A percentile compares a stretch with the other conserved stretches of the same genome.
phyloP scores from a whole-genome alignment of 345 rosid species.

The Psidium guajava region DNA sequence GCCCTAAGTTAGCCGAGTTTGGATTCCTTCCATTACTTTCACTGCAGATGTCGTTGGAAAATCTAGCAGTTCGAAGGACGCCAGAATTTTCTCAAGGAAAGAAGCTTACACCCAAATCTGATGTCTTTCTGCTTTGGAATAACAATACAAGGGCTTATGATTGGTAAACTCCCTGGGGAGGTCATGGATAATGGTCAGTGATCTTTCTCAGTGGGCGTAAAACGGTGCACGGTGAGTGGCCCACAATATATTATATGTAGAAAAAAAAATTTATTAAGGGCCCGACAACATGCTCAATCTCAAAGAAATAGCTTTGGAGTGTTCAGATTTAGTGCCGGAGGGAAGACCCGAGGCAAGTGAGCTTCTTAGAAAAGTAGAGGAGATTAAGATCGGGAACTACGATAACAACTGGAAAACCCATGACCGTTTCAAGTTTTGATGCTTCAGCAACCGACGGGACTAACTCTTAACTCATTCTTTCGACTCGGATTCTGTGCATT shows the following conservation, averaged over 20 bases:
- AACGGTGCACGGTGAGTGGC: constrained; percentile 40
- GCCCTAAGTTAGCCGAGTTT: constrained; percentile 28
- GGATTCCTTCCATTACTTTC: constrained; percentile 38
- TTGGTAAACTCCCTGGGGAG: constrained; percentile 31
- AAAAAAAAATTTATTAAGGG: constrained; percentile 25
- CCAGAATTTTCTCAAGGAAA: constrained; percentile 38
- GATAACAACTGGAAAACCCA: background rate
- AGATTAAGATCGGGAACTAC: constrained; percentile 15
- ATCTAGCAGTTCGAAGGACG: constrained; percentile 22
- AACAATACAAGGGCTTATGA: constrained; percentile 33
- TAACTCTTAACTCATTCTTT: background rate
- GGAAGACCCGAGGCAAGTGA: constrained; percentile 36
- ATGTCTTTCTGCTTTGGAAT: constrained; percentile 53
- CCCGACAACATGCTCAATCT: constrained; percentile 40
- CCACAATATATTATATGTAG: constrained; percentile 43
- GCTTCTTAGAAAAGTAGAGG: constrained; percentile 27
- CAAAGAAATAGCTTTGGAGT: constrained; percentile 39
- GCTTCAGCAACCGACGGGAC: background rate
- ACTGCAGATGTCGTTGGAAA: constrained; percentile 3
- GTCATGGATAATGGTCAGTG: background rate
- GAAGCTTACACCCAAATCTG: constrained; percentile 36
- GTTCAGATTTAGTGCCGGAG: constrained; percentile 25
- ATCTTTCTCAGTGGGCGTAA: constrained; percentile 40
- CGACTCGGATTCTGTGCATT: background rate
- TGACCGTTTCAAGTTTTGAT: background rate